Evolutionary conservation across 148 eudicot species (phyloP).

Genomic region (Fagopyrum tataricum): DNA sequence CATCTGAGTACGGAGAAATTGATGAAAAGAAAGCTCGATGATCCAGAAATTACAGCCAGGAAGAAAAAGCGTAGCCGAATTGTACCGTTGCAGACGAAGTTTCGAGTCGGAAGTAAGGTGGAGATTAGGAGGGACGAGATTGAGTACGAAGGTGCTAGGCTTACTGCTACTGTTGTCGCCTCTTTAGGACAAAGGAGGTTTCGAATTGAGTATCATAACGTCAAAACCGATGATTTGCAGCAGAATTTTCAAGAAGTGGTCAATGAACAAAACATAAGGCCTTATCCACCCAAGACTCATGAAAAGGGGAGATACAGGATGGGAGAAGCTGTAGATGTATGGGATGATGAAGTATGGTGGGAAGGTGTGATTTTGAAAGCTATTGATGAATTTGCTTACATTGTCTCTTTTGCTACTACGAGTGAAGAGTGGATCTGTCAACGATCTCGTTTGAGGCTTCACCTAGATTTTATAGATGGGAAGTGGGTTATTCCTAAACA

Average conservation of each 20-base stretch:
- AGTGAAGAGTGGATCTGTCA: not conserved
- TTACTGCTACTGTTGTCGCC: not conserved
- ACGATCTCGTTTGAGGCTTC: slow-evolving; percentile 51
- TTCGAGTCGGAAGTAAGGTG: not conserved
- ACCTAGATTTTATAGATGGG: slow-evolving; percentile 73
- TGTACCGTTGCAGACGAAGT: not conserved
- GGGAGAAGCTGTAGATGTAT: not conserved
- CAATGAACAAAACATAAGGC: slow-evolving; percentile 7
- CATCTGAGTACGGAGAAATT: not conserved
- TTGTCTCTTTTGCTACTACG: no score
- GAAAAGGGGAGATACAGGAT: not conserved
- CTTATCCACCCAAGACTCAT: not conserved
- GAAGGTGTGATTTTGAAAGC: not conserved
- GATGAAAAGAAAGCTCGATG: not conserved
- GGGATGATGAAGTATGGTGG: slow-evolving; percentile 16
- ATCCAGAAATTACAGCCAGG: not conserved
- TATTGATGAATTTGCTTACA: no score
- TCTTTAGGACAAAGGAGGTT: not conserved
- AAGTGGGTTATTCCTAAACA: slow-evolving; percentile 45
- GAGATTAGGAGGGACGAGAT: slow-evolving; percentile 8
- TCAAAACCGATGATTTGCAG: not conserved
- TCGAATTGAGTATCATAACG: slow-evolving; percentile 7
- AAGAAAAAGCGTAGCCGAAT: not conserved
- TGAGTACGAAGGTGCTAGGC: slow-evolving; percentile 9
- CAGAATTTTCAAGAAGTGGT: not conserved